Conservation (phyloP, 805 yeast genomes). For the Spathaspora arborariae region DNA sequence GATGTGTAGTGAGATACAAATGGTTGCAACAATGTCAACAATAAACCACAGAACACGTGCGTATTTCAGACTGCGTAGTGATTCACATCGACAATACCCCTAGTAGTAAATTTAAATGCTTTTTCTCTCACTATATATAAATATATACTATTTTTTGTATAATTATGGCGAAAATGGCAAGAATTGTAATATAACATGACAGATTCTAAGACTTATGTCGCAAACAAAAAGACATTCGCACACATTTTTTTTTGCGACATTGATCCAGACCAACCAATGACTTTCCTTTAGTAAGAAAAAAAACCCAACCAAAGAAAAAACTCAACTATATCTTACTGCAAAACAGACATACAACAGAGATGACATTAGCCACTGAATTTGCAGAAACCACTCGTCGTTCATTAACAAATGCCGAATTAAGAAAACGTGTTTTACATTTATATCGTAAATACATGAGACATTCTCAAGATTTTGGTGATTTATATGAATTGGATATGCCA, state of each 20-base stretch:
- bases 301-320: background rate
- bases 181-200: too few species aligned
- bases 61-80: too few species aligned
- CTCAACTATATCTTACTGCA: background rate
- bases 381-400: slow-evolving; percentile 77
- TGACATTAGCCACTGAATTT: slow-evolving; percentile 76
- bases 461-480: slow-evolving; percentile 55
- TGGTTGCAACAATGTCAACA: too few species aligned
- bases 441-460: slow-evolving; percentile 71
- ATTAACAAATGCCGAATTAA: slow-evolving; percentile 56
- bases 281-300: background rate
- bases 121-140: too few species aligned
- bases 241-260: background rate
- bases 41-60: too few species aligned
- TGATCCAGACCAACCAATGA: background rate
- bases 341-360: slow-evolving; percentile 8
- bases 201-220: background rate
- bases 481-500: slow-evolving; percentile 74
- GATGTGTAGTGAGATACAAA: too few species aligned
- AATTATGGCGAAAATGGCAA: too few species aligned
- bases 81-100: too few species aligned
- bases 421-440: slow-evolving; percentile 59
- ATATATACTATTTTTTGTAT: too few species aligned
- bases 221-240: too few species aligned
- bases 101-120: too few species aligned